Evolutionary conservation across 2,329 filamentous ascomycete genomes (phyloP), one percentile per base, ranked within the genome.

Genomic region (Ophiostoma montium): DNA sequence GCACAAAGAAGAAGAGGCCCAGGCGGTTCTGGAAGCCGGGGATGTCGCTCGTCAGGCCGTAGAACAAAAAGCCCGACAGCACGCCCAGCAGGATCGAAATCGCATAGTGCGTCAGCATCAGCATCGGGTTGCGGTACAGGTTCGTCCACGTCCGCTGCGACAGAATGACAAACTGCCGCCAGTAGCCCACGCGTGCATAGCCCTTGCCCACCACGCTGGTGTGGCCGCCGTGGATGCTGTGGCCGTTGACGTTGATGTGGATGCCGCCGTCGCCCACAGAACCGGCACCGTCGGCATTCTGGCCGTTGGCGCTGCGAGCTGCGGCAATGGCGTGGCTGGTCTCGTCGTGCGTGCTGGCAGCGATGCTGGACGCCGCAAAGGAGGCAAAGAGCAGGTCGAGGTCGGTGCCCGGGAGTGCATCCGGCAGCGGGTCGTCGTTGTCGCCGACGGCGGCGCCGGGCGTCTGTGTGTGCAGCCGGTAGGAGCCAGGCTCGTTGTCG

Each of bases 101-200:
- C 35, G 92, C 92, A 62, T 96, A 98, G 66, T 98, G 92, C 0
- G 89, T 95, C 51, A 98, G 76, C 92, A 98, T 98, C 52, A 98
- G 71, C 77, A 96, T 89, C 1, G 92, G 92, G 63, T 98, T 95
- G 50, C 92, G 82, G 69, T 98, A 96, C 7, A 98, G 74, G 61
- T 98, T 98, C 61, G 85, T 88, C 90, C 90, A 98, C 0, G 92
- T 98, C 42, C 92, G 80, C 58, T 81, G 76, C 0, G 90, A 94
- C 12, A 98, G 71, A 57, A 98, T 95, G 49, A 82, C 61, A 65
- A 98, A 96, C 64, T 98, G 92, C 39, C 82, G 75, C 9, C 75
- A 59, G 56, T 89, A 81, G 43, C 90, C 81, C 50, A 95, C 75
- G 52, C 92, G 86, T 50, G 80, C 77, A 64, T 94, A 95, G 16